Percentiles rank a stretch among this genome's conserved stretches.
These are phyloP conservation scores for Mollisiaceae sp. DNA, from an alignment of 2,329 filamentous ascomycete species.

Conservation along the genomic window DNA sequence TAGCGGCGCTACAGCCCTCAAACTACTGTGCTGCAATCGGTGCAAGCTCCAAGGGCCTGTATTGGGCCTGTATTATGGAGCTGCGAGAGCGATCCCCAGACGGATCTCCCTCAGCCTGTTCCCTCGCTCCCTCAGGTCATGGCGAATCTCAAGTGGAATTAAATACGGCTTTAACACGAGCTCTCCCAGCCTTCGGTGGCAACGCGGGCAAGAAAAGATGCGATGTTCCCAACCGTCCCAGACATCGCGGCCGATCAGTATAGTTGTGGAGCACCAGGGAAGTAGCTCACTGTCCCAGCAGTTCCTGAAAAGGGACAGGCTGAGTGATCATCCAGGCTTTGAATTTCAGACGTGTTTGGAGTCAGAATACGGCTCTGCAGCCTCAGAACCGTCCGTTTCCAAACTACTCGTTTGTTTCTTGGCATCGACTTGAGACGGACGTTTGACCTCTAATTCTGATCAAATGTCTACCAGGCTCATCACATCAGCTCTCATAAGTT, in stretches of 20 bases:
- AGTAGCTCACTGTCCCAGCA: neutral
- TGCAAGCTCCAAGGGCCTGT: neutral
- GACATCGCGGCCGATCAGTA: neutral
- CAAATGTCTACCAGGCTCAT: neutral
- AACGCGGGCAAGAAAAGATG: neutral
- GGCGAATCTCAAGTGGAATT: neutral
- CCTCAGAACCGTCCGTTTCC: neutral
- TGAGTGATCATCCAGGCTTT: neutral
- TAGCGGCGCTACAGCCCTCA: conserved; percentile 2
- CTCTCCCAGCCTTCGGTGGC: neutral
- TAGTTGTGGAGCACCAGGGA: neutral
- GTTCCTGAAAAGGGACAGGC: neutral
- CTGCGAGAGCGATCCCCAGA: neutral
- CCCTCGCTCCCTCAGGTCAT: neutral
- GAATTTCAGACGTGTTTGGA: conserved; percentile 6
- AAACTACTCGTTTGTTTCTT: neutral
- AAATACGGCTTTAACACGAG: neutral
- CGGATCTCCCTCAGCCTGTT: conserved; percentile 1
- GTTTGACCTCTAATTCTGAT: neutral
- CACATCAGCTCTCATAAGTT: no score
- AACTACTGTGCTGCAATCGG: neutral
- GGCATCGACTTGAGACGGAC: neutral
- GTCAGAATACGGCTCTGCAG: neutral
- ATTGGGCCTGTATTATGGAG: no score
- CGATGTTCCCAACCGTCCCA: neutral